phyloP scores from a whole-genome alignment of 192 early-diverging fungal genomes.

The Chytriomyces sp. region DNA sequence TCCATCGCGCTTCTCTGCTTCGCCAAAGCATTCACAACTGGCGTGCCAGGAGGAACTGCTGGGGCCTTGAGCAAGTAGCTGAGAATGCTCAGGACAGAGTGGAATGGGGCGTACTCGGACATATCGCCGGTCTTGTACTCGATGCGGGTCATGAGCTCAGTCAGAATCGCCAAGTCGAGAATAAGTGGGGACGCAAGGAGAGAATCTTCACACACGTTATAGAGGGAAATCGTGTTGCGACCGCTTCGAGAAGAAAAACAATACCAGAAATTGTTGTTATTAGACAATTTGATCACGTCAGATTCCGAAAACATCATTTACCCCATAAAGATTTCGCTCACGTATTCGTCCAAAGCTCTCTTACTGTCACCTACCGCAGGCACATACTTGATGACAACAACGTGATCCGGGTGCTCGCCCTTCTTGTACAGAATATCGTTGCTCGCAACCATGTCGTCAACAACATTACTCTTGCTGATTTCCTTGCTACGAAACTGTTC shows the following conservation, averaged over 20 bases:
- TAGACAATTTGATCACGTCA: too few relatives aligned
- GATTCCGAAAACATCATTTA: neutral
- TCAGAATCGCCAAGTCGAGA: slow-evolving; percentile 92
- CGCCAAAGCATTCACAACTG: slow-evolving; percentile 93
- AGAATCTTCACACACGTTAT: slow-evolving; percentile 99
- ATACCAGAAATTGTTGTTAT: neutral
- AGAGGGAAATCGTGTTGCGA: slow-evolving; percentile 93
- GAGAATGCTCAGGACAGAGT: slow-evolving; percentile 92
- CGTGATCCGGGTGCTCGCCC: slow-evolving; percentile 76
- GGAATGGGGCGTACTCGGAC: slow-evolving; percentile 79
- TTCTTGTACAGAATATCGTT: slow-evolving; percentile 91
- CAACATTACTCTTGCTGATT: slow-evolving; percentile 98
- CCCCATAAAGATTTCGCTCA: slow-evolving; percentile 99
- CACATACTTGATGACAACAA: slow-evolving; percentile 98
- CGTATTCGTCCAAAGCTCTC: slow-evolving; percentile 98
- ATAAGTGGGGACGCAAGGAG: slow-evolving; percentile 97
- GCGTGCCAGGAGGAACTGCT: slow-evolving; percentile 88
- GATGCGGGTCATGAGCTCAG: slow-evolving; percentile 97
- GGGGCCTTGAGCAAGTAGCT: slow-evolving; percentile 98
- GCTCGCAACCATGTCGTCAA: slow-evolving; percentile 98
- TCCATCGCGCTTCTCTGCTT: slow-evolving; percentile 97
- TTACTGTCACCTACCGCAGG: slow-evolving; percentile 97
- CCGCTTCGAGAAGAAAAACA: slow-evolving; percentile 52
- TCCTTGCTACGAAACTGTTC: slow-evolving; percentile 99
- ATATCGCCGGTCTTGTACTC: slow-evolving; percentile 81